phyloP scores from a whole-genome alignment of 2,329 filamentous ascomycete genomes.

The Dactylellina cionopaga region DNA sequence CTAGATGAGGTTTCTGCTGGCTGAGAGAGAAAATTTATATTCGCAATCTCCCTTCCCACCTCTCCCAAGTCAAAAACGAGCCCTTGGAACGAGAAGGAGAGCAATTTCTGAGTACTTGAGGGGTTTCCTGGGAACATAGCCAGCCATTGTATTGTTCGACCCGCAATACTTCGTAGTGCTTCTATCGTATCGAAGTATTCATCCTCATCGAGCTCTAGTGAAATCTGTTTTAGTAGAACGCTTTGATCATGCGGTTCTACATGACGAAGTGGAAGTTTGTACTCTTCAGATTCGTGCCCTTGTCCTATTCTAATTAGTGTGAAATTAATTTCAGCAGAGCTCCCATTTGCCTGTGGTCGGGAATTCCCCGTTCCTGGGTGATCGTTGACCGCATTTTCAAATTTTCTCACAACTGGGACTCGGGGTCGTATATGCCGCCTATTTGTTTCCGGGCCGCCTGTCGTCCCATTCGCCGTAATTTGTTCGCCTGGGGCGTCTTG shows the following conservation, averaged over 20 bases:
- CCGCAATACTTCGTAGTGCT: constrained; percentile 10
- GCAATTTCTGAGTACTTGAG: not conserved
- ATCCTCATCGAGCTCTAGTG: constrained; percentile 12
- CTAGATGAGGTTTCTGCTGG: not conserved
- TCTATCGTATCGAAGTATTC: not conserved
- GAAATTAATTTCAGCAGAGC: not conserved
- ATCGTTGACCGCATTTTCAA: constrained; percentile 3
- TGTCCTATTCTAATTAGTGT: constrained; percentile 10
- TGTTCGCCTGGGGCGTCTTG: not conserved
- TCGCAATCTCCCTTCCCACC: constrained; percentile 20
- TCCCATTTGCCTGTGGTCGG: not conserved
- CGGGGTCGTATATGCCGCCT: not conserved
- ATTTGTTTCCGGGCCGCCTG: not conserved
- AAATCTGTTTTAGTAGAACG: not conserved
- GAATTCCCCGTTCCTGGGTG: not conserved
- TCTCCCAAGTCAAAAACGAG: constrained; percentile 11
- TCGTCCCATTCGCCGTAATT: not conserved
- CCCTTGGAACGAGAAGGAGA: not conserved
- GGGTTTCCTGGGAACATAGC: not conserved
- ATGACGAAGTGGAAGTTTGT: constrained; percentile 12
- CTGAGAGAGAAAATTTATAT: constrained; percentile 10
- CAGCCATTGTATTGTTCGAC: constrained; percentile 18
- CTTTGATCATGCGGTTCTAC: constrained; percentile 10
- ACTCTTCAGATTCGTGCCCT: constrained; percentile 6
- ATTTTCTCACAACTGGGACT: not conserved